Base-by-base conservation (phyloP, 768 basidiomycete species). In the Mycena venus region DNA sequence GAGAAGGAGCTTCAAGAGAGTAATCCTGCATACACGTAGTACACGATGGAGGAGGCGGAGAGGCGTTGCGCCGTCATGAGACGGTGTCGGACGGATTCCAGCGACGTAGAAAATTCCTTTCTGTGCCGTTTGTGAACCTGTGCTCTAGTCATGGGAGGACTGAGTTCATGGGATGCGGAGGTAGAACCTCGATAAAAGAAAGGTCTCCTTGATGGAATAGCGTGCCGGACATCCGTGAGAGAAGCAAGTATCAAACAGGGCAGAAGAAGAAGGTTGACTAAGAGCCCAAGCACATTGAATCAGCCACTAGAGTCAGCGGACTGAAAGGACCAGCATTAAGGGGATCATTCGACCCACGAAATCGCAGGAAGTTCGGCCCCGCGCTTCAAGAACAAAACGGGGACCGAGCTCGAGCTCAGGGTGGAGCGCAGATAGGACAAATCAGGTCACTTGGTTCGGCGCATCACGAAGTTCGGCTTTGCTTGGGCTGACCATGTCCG, bases 61-160 rank as follows among this genome's bases (percentile, higher is more conserved):
- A 34, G 32, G 47, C 63, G 63, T 23, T 3, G n/a, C 49, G 4
- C 49, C 34, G 49, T 36, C 58, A 59, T 14, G 34, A 36, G 58
- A 36, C 58, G n/a, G 15, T 19, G 51, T 36, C 19, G 12, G 36
- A 36, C 29, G 31, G 34, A 49, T 49, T 49, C 23, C 47, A 49
- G 47, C 47, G n/a, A n/a, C 14, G 19, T 25, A 25, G 29, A 19
- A 27, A 6, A 40, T 51, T 38, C 34, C 40, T 44, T n/a, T 23
- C 14, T 64, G 6, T 10, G 65, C 27, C 11, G 8, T 5, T 9
- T 5, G 21, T 49, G 68, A 21, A 60, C 68, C 19, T 69, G 68
- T 69, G 58, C n/a, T 60, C 21, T n/a, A 47, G 68, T 69, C 68
- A 69, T n/a, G 68, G 42, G 67, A 55, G 44, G 25, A 23, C 38